These are phyloP conservation scores for Corymbia calophylla DNA, from an alignment of 441 rosid genomes.

Conservation along the genomic window DNA sequence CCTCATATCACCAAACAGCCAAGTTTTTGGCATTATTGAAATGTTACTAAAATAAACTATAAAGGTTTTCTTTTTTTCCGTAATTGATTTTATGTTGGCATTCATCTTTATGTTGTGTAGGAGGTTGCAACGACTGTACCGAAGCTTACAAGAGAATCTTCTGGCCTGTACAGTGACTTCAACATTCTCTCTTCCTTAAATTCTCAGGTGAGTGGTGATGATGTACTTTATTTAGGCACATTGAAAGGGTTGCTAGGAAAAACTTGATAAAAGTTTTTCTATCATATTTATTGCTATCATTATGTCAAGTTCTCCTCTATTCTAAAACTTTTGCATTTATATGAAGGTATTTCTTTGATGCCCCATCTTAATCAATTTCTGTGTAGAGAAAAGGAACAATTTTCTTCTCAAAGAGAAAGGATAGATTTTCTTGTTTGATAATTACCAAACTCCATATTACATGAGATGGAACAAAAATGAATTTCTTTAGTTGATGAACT, in stretches of 20 bases:
- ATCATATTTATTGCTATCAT: neutral
- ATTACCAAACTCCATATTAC: neutral
- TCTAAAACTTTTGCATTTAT: neutral
- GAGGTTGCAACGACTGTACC: conserved; percentile 77
- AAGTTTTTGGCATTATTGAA: neutral
- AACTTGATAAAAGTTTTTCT: neutral
- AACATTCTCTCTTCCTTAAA: conserved; percentile 89
- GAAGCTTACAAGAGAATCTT: conserved; percentile 72
- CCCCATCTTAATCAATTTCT: neutral
- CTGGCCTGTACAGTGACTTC: conserved; percentile 88
- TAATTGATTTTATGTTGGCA: neutral
- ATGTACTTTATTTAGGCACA: neutral
- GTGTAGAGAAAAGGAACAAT: neutral
- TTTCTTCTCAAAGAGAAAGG: neutral
- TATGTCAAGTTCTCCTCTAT: neutral
- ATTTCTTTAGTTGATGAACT: neutral
- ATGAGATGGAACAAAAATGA: neutral
- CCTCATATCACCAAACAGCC: neutral
- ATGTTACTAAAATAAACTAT: neutral
- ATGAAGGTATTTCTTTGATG: neutral
- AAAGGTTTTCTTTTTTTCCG: neutral
- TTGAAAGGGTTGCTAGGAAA: neutral
- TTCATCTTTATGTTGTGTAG: conserved; percentile 23
- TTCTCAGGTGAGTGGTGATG: conserved; percentile 65
- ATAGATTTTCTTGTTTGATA: neutral